Conservation (phyloP, 2,329 filamentous ascomycete genomes). For the Botrytis cinerea region DNA sequence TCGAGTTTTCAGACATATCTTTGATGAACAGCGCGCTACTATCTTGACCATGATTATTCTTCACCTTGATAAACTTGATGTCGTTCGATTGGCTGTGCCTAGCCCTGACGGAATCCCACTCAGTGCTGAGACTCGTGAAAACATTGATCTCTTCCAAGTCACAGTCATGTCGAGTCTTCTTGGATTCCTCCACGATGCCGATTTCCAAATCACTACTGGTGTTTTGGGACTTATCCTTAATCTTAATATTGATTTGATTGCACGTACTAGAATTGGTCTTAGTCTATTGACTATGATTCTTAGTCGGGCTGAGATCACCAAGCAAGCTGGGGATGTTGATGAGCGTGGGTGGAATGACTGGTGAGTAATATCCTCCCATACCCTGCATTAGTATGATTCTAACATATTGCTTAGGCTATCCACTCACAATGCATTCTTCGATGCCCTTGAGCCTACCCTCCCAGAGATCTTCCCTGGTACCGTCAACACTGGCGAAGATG, state of each 20-base stretch:
- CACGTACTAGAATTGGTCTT: constrained; percentile 83
- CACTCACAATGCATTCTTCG: constrained; percentile 85
- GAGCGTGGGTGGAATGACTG: constrained; percentile 80
- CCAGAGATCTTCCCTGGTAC: constrained; percentile 86
- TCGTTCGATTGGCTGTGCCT: constrained; percentile 79
- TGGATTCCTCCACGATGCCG: constrained; percentile 86
- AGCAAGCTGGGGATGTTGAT: constrained; percentile 71
- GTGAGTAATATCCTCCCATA: constrained; percentile 47
- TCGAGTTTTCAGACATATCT: constrained; percentile 90
- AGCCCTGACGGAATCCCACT: constrained; percentile 70
- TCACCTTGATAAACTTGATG: constrained; percentile 88
- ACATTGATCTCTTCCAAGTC: constrained; percentile 85
- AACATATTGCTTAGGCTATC: constrained; percentile 56
- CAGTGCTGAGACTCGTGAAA: constrained; percentile 80
- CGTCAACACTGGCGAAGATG: constrained; percentile 87
- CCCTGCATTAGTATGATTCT: constrained; percentile 32
- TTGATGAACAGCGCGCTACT: constrained; percentile 88
- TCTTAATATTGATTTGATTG: constrained; percentile 80
- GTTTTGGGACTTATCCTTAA: constrained; percentile 82
- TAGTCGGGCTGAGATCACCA: constrained; percentile 89
- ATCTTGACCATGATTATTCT: constrained; percentile 95
- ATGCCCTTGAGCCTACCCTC: constrained; percentile 79
- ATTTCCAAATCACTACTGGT: constrained; percentile 86
- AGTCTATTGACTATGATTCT: constrained; percentile 92
- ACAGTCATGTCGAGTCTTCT: constrained; percentile 89